Conservation (phyloP, 148 eudicot species). For the Nepenthes mirabilis region DNA sequence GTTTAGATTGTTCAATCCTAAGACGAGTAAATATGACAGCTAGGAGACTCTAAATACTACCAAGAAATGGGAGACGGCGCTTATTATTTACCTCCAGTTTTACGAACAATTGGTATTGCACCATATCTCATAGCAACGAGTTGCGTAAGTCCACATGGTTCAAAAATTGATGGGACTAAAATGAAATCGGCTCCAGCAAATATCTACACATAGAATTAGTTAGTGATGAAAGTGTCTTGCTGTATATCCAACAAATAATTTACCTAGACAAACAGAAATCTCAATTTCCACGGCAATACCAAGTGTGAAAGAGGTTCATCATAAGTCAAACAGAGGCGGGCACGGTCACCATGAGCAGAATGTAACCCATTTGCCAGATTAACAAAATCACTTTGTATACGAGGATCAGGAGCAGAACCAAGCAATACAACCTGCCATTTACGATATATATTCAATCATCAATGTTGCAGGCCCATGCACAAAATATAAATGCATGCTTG, state of each 20-base stretch:
- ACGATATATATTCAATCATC: neutral
- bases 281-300: constrained; percentile 29
- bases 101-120: constrained; percentile 87
- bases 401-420: constrained; percentile 91
- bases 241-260: neutral
- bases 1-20: no score
- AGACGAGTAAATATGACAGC: no score
- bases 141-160: constrained; percentile 97
- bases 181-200: constrained; percentile 96
- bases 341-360: constrained; percentile 67
- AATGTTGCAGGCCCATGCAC: neutral
- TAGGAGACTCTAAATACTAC: neutral
- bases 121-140: constrained; percentile 99
- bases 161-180: constrained; percentile 91
- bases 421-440: constrained; percentile 61
- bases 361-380: constrained; percentile 70
- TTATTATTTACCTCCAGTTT: constrained; percentile 70
- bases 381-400: constrained; percentile 85
- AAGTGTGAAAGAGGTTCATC: constrained; percentile 98
- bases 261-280: neutral
- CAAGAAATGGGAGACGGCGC: neutral
- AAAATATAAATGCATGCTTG: neutral
- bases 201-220: constrained; percentile 35
- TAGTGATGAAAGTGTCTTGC: neutral
- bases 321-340: constrained; percentile 86